Evolutionary conservation across 2,329 filamentous ascomycete genomes (phyloP).

Genomic region (Zopfia rhizophila): DNA sequence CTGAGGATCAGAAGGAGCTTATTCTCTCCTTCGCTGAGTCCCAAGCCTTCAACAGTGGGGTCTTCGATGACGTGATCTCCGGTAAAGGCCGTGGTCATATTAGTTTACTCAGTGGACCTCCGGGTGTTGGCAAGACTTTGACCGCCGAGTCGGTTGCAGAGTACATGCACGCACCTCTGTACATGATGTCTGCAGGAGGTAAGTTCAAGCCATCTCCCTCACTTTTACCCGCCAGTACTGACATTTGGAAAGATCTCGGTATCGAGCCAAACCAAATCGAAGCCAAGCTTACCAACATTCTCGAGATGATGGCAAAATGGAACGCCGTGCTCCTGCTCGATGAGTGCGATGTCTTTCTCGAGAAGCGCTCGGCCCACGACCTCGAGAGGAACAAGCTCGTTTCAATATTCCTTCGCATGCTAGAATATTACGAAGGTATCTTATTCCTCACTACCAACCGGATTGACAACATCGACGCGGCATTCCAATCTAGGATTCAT

Average conservation of each 20-base stretch:
- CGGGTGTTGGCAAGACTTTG: slow-evolving; percentile 87
- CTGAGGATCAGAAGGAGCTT: slow-evolving; percentile 68
- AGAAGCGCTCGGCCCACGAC: slow-evolving; percentile 55
- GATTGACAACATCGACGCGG: slow-evolving; percentile 42
- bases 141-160: slow-evolving; percentile 88
- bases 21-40: slow-evolving; percentile 84
- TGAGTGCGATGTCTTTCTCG: slow-evolving; percentile 70
- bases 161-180: slow-evolving; percentile 81
- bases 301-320: slow-evolving; percentile 63
- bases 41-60: slow-evolving; percentile 79
- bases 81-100: slow-evolving; percentile 89
- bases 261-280: slow-evolving; percentile 57
- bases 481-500: slow-evolving; percentile 46
- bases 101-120: slow-evolving; percentile 81
- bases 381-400: slow-evolving; percentile 52
- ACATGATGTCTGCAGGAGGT: slow-evolving; percentile 83
- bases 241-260: slow-evolving; percentile 64
- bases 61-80: slow-evolving; percentile 74
- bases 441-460: slow-evolving; percentile 50
- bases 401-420: slow-evolving; percentile 48
- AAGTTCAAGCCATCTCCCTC: slow-evolving; percentile 54
- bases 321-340: slow-evolving; percentile 65
- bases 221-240: slow-evolving; percentile 60
- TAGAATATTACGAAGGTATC: slow-evolving; percentile 47
- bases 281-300: slow-evolving; percentile 55